phyloP scores from a whole-genome alignment of 2,329 filamentous ascomycete genomes.

The Trichothecium sympodiale region DNA sequence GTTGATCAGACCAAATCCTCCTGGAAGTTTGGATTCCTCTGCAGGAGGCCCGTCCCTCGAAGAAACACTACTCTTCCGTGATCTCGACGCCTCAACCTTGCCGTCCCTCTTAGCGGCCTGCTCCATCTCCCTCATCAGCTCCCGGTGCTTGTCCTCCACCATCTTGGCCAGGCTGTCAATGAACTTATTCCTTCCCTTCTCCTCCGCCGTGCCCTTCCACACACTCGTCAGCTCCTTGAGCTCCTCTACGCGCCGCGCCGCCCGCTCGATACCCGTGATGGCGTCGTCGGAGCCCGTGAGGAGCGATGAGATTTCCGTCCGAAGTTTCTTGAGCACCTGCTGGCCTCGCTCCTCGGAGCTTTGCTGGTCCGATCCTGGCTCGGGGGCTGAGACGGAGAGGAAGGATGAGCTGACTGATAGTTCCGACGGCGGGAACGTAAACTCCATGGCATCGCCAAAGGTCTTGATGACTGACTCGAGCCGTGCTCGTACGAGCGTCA shows the following conservation, averaged over 20 bases:
- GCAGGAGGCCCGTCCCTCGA: constrained; percentile 16
- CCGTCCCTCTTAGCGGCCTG: constrained; percentile 24
- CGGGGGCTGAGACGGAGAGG: constrained; percentile 80
- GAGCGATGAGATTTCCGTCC: constrained; percentile 60
- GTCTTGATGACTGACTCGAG: constrained; percentile 82
- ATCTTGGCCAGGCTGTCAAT: constrained; percentile 71
- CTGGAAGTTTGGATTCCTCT: constrained; percentile 30
- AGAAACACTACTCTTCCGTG: constrained; percentile 22
- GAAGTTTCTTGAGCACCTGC: constrained; percentile 60
- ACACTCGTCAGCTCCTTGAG: constrained; percentile 66
- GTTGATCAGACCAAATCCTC: constrained; percentile 50
- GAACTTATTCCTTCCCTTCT: constrained; percentile 71
- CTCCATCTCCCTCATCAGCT: constrained; percentile 41
- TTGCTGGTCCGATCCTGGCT: constrained; percentile 50
- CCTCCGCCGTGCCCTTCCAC: constrained; percentile 94
- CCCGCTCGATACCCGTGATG: constrained; percentile 60
- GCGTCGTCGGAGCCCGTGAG: constrained; percentile 47
- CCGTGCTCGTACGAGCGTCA: constrained; percentile 72
- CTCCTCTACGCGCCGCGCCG: constrained; percentile 62
- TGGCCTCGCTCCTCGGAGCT: constrained; percentile 80
- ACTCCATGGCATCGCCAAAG: constrained; percentile 93
- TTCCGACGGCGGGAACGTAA: constrained; percentile 82
- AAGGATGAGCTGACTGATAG: constrained; percentile 75
- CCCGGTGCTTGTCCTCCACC: constrained; percentile 63
- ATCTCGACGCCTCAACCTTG: constrained; percentile 19